Percentiles rank a stretch among this genome's conserved stretches.
phyloP scores from a whole-genome alignment of 2,329 filamentous ascomycete genomes.

The Trichoderma citrinoviride region DNA sequence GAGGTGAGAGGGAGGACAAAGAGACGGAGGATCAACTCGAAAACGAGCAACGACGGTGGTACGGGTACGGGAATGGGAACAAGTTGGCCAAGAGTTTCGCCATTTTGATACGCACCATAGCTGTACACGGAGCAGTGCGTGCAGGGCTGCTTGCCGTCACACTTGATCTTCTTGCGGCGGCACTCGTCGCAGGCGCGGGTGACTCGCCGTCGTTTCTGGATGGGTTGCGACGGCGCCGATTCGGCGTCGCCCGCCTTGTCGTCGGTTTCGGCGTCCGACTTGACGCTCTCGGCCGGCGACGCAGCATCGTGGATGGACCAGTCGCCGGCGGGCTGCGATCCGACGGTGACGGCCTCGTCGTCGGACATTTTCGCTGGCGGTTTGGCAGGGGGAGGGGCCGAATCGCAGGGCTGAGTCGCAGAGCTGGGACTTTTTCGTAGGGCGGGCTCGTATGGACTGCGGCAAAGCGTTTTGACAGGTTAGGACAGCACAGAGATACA shows the following conservation, averaged over 20 bases:
- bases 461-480: not conserved
- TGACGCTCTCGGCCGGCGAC: conserved; percentile 44
- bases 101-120: conserved; percentile 66
- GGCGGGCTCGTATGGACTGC: conserved; percentile 7
- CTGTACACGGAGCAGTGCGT: conserved; percentile 98
- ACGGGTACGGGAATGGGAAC: no score
- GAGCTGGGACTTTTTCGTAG: not conserved
- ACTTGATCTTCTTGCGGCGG: conserved; percentile 83
- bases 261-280: conserved; percentile 42
- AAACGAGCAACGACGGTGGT: not conserved
- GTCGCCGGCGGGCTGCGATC: conserved; percentile 35
- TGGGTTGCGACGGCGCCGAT: conserved; percentile 49
- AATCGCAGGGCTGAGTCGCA: conserved; percentile 21
- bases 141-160: conserved; percentile 81
- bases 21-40: not conserved
- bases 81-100: not conserved
- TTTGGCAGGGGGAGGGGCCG: conserved; percentile 17
- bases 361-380: conserved; percentile 42
- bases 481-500: not conserved
- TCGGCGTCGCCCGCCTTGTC: conserved; percentile 37
- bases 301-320: conserved; percentile 38
- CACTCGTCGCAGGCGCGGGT: conserved; percentile 82
- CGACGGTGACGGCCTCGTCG: conserved; percentile 38
- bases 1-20: not conserved
- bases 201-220: conserved; percentile 75